These are phyloP conservation scores for Circinella minor DNA, from an alignment of 371 early-diverging fungal genomes.

Conservation along the genomic window DNA sequence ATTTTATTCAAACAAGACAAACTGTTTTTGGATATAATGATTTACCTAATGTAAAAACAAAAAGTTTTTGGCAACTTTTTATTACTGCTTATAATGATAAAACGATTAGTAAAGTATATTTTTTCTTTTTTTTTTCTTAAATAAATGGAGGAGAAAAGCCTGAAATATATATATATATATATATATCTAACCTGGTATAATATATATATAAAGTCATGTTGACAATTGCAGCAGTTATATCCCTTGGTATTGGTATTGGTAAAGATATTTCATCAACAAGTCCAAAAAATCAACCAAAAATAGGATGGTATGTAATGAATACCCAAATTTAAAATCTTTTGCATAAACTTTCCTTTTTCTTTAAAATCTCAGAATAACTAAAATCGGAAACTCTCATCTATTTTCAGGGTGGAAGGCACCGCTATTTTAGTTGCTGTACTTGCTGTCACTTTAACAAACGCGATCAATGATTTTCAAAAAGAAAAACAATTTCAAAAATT, in stretches of 20 bases:
- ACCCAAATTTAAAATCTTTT: too few relatives aligned
- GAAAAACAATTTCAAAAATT: slow-evolving; percentile 93
- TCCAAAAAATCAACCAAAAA: slow-evolving; percentile 59
- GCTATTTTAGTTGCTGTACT: slow-evolving; percentile 92
- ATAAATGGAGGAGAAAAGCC: background rate
- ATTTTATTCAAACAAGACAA: slow-evolving; percentile 48
- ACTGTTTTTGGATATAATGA: slow-evolving; percentile 73
- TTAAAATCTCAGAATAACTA: too few relatives aligned
- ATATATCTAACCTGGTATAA: too few relatives aligned
- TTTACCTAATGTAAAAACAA: slow-evolving; percentile 67
- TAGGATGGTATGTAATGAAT: slow-evolving; percentile 64
- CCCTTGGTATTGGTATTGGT: slow-evolving; percentile 80
- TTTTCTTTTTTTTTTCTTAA: background rate
- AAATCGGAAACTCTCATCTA: background rate
- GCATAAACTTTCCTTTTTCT: too few relatives aligned
- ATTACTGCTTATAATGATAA: slow-evolving; percentile 71
- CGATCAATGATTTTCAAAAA: slow-evolving; percentile 96
- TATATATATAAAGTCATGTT: slow-evolving; percentile 48
- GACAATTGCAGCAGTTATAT: slow-evolving; percentile 76
- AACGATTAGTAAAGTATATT: slow-evolving; percentile 47
- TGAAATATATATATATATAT: too few relatives aligned
- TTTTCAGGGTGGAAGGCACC: slow-evolving; percentile 76
- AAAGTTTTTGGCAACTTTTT: slow-evolving; percentile 64
- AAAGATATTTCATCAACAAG: slow-evolving; percentile 66
- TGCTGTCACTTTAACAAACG: slow-evolving; percentile 90